These are phyloP conservation scores for Fusarium metavorans DNA, from an alignment of 2,329 filamentous ascomycete genomes.

Conservation along the genomic window DNA sequence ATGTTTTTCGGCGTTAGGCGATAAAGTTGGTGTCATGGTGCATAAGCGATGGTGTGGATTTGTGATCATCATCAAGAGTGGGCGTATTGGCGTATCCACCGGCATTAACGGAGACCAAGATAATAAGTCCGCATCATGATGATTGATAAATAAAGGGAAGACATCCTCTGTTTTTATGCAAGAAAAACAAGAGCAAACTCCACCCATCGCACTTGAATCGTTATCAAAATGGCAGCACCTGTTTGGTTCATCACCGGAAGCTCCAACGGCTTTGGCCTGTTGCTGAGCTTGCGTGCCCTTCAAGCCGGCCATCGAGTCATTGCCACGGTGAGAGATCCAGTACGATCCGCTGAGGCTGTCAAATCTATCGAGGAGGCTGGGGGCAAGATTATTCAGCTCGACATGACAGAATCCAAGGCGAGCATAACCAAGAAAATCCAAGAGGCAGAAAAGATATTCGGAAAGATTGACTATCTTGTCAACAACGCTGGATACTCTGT, in stretches of 20 bases:
- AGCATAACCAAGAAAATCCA: constrained; percentile 41
- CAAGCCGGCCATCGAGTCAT: constrained; percentile 36
- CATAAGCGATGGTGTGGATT: background rate
- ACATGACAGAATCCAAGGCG: constrained; percentile 42
- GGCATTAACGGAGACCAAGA: constrained; percentile 11
- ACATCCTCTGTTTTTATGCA: background rate
- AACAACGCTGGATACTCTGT: constrained; percentile 62
- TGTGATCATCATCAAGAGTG: background rate
- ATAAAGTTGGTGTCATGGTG: background rate
- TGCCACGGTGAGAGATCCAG: constrained; percentile 30
- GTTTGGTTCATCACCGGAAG: constrained; percentile 43
- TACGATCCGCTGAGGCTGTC: constrained; percentile 30
- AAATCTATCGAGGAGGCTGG: constrained; percentile 37
- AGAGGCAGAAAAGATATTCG: constrained; percentile 42
- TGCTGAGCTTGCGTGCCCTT: constrained; percentile 33
- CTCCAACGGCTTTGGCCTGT: constrained; percentile 40
- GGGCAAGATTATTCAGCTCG: constrained; percentile 46
- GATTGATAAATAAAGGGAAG: background rate
- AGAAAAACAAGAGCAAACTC: background rate
- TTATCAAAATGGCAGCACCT: constrained; percentile 32
- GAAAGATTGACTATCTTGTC: constrained; percentile 61
- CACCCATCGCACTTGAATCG: background rate
- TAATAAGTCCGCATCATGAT: constrained; percentile 20
- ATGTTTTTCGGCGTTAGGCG: background rate
- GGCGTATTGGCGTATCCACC: background rate